Evolutionary conservation across 2,329 filamentous ascomycete genomes (phyloP), one percentile per base, ranked within the genome.

Genomic region (Zasmidium cellare): DNA sequence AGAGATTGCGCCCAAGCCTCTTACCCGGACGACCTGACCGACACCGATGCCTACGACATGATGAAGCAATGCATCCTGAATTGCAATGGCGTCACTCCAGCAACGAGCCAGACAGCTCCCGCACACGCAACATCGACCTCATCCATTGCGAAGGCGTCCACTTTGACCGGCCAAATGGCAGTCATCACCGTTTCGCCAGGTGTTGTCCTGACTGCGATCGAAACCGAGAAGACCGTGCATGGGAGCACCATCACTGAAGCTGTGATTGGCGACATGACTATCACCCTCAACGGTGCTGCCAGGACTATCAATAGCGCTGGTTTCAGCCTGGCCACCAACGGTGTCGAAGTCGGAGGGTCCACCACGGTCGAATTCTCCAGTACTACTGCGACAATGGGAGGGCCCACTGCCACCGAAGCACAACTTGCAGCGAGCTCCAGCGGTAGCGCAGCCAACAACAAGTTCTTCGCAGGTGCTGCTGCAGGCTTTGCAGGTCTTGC

Each of bases 61-160:
- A 71, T 72, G 70, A 62, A 56, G 46, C 46, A 51, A 18, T 71
- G 70, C 56, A 71, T 72, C 38, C 44, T 67, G 51, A 49, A 51
- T 22, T 72, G 70, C 57, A 59, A 67, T 7, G 69, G 69, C 20
- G 69, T 72, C 3, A 61, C 53, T 1, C 41, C 57, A 9, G 60
- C 60, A 23, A 53, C 31, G 14, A 59, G 53, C 18, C 57, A 59
- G 51, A 66, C 61, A 3, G 56, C 55, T 19, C 63, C 66, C 5
- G 63, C 64, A 23, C 53, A 61, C 20, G 58, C 56, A 18, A 24
- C 57, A 9, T 35, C 56, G 3, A 51, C 53, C 19, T 28, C 46
- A n/a, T n/a, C n/a, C n/a, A n/a, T n/a, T 41, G 25, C 23, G 48
- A 20, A 24, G 16, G 41, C 56, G 44, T 48, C n/a, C 51, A 55